phyloP scores from a whole-genome alignment of 2,329 filamentous ascomycete genomes.

The Lachnellula arida region DNA sequence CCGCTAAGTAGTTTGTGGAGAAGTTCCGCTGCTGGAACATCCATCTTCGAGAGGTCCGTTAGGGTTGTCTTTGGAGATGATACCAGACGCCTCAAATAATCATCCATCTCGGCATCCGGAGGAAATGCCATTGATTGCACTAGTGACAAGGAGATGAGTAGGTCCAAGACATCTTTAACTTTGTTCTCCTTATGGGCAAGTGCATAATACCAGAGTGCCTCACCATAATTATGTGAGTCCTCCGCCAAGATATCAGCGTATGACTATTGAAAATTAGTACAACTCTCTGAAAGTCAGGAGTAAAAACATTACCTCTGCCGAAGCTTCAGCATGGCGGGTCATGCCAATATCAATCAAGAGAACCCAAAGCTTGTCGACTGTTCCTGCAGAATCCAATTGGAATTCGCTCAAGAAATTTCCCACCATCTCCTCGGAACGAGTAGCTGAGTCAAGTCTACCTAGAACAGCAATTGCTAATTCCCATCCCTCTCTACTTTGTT shows the following conservation, averaged over 20 bases:
- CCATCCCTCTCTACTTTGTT: constrained; percentile 66
- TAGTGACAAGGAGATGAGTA: constrained; percentile 82
- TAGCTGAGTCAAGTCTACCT: constrained; percentile 70
- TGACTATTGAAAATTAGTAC: constrained; percentile 50
- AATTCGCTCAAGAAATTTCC: constrained; percentile 66
- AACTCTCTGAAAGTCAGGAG: not conserved
- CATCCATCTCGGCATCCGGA: constrained; percentile 64
- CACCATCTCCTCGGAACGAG: constrained; percentile 68
- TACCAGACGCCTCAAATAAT: constrained; percentile 64
- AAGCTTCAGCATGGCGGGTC: constrained; percentile 70
- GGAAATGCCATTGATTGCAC: constrained; percentile 82
- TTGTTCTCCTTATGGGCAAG: constrained; percentile 74
- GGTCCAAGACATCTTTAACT: constrained; percentile 78
- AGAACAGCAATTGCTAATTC: constrained; percentile 81
- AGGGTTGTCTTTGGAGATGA: constrained; percentile 68
- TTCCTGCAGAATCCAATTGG: constrained; percentile 62
- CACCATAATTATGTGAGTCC: constrained; percentile 72
- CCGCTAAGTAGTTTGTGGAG: constrained; percentile 83
- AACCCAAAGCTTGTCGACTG: constrained; percentile 76
- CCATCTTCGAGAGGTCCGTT: constrained; percentile 65
- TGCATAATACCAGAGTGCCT: constrained; percentile 86
- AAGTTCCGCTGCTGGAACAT: constrained; percentile 76
- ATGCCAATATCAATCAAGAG: constrained; percentile 76
- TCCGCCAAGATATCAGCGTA: constrained; percentile 76
- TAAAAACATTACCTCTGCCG: constrained; percentile 65